Conservation (phyloP, 768 basidiomycete species). For the Hygrocybe punicea region DNA sequence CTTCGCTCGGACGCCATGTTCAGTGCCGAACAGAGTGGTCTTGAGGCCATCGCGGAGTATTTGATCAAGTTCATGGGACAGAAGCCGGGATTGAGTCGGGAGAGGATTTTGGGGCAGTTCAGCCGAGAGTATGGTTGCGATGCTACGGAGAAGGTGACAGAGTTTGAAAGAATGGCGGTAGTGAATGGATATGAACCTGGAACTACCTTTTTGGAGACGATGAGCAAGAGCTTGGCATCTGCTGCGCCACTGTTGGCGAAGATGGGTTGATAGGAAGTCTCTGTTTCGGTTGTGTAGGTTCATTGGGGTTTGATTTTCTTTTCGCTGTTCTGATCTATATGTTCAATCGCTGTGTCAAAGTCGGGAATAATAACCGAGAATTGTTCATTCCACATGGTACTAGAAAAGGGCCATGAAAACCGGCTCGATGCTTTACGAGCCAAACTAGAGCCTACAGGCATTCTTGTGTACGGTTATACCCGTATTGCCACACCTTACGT, state of each 20-base stretch:
- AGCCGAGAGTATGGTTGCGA: constrained; percentile 11
- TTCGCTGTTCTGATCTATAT: too few species aligned
- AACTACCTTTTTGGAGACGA: constrained; percentile 11
- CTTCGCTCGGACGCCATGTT: constrained; percentile 12
- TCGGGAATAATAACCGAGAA: too few species aligned
- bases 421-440: too few species aligned
- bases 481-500: too few species aligned
- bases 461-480: too few species aligned
- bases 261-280: not conserved
- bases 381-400: too few species aligned
- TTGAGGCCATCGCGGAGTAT: constrained; percentile 13
- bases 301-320: too few species aligned
- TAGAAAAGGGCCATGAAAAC: too few species aligned
- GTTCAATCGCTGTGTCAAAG: too few species aligned
- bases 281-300: too few species aligned
- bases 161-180: constrained; percentile 3
- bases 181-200: constrained; percentile 6
- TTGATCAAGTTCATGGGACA: constrained; percentile 16
- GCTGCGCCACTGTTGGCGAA: not conserved
- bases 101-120: constrained; percentile 14
- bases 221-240: constrained; percentile 5
- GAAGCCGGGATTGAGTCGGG: constrained; percentile 16
- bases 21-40: not conserved
- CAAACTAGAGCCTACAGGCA: too few species aligned
- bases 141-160: not conserved